Evolutionary conservation across 1,284 basidiomycete genomes (phyloP), one percentile per base, ranked within the genome.

Genomic region (Wallemia hederae): DNA sequence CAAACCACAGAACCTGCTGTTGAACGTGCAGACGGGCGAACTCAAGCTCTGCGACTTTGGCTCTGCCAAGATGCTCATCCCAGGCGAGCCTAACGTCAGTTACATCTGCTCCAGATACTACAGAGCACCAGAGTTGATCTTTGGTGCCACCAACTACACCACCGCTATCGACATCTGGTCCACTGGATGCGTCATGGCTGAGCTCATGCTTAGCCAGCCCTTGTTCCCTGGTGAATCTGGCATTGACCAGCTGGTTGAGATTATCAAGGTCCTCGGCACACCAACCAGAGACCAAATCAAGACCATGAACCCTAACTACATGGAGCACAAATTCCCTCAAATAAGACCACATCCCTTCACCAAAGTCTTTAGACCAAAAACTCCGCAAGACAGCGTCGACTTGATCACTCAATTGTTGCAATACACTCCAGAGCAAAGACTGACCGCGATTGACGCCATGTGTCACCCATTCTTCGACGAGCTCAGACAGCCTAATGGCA

Each of bases 251-350:
- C 73, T 99, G 67, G 92, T 99, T 59, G 92, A 99, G 75, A 99
- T 99, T 69, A 99, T 99, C 82, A 99, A 99, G 74, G 90, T 99
- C 55, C 80, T 99, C 63, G 92, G 92, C 24, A 99, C 94, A 24
- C 92, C 92, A 0, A 92, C 92, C 62, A 78, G 92, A 66, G 94
- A 98, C 71, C 94, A 99, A 74, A 99, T 99, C 80, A 97, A 97
- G 82, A 97, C 94, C 66, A 99, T 99, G 92, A 99, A 99, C 74
- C 92, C 94, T 59, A 92, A 92, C 75, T 99, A 99, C 75, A 98
- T 98, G 94, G 94, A 99, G 72, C 92, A 99, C 80, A 97, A 97
- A 73, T 99, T 99, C 78, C 92, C 92, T 7, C 92, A 98, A 74
- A 99, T 99, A 76, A 92, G 94, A 72, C 89, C 91, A 34, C 87